Evolutionary conservation across 78 protist genomes (phyloP), one percentile per base, ranked within the genome.

Genomic region (Guillardia theta): DNA sequence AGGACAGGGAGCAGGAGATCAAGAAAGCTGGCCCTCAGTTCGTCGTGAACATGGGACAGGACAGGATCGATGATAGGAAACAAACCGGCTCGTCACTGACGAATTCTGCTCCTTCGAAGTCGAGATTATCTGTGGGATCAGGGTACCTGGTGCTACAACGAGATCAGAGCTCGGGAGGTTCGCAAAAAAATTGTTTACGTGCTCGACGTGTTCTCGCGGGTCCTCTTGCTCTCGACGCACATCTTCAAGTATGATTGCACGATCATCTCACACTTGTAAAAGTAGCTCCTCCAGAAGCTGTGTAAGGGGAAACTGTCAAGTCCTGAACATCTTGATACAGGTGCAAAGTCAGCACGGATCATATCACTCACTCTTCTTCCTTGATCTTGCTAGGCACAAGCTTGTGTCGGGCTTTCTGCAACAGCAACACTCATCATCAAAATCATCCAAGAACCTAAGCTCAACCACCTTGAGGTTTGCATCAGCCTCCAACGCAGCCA

Each of bases 401-500:
- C 62, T 53, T 53, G 18, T 53, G 62, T 12, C 62, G 62, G 33
- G 62, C 62, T 21, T 12, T n/a, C n/a, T n/a, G n/a, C n/a, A n/a
- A n/a, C n/a, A n/a, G n/a, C n/a, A n/a, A n/a, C n/a, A n/a, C n/a
- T n/a, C n/a, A n/a, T n/a, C n/a, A n/a, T n/a, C n/a, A n/a, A n/a
- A n/a, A n/a, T n/a, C n/a, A n/a, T n/a, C n/a, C n/a, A n/a, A n/a
- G n/a, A n/a, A n/a, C n/a, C n/a, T n/a, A n/a, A n/a, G n/a, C n/a
- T n/a, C n/a, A n/a, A n/a, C n/a, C 2, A 58, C 83, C 41, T 70
- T 70, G 83, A 70, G 83, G 12, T 70, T 70, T 4, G n/a, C 83
- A 70, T 70, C 83, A 4, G 83, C 83, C 15, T 70, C 83, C 83
- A 70, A 33, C 83, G 83, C 83, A 12, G 83, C 83, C 83, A 70